Percentiles rank a stretch among this genome's conserved stretches.
phyloP scores from a whole-genome alignment of 2,329 filamentous ascomycete genomes.

The Fusarium chlamydosporum region DNA sequence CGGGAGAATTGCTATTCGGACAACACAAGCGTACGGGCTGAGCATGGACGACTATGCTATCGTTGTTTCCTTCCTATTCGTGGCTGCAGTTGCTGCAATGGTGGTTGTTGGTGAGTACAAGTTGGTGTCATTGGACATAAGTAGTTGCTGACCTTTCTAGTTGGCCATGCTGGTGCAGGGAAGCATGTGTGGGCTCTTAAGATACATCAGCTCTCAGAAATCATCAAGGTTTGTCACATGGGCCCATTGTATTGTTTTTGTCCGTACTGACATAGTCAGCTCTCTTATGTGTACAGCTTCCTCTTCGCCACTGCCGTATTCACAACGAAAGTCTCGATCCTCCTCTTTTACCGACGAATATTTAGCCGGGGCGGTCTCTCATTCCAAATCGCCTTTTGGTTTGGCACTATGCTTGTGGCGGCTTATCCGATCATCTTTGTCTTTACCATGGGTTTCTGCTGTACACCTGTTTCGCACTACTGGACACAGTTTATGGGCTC shows the following conservation, averaged over 20 bases:
- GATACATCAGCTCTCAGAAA: conserved; percentile 3
- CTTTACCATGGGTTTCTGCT: conserved; percentile 20
- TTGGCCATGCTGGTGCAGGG: conserved; percentile 19
- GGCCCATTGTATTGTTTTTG: accelerated
- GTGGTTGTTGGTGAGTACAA: conserved; percentile 19
- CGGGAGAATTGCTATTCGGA: conserved; percentile 5
- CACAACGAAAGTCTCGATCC: conserved; percentile 25
- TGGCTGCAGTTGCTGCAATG: conserved; percentile 10
- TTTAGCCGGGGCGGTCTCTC: neutral
- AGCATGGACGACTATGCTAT: conserved; percentile 28
- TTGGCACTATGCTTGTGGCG: neutral
- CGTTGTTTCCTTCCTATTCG: conserved; percentile 21
- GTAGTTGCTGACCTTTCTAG: neutral
- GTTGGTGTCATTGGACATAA: accelerated
- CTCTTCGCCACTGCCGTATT: conserved; percentile 26
- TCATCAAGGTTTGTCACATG: conserved; percentile 14
- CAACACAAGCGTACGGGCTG: conserved; percentile 16
- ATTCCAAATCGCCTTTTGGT: conserved; percentile 25
- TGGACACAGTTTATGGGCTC: conserved; percentile 27
- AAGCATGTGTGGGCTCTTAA: conserved; percentile 32
- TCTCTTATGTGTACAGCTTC: conserved; percentile 22
- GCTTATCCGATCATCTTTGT: conserved; percentile 22
- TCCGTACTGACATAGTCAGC: neutral
- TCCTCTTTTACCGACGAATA: conserved; percentile 30
- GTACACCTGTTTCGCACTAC: conserved; percentile 6